Base-by-base conservation (phyloP, 495 filamentous ascomycete species). In the Sporormia fimetaria region DNA sequence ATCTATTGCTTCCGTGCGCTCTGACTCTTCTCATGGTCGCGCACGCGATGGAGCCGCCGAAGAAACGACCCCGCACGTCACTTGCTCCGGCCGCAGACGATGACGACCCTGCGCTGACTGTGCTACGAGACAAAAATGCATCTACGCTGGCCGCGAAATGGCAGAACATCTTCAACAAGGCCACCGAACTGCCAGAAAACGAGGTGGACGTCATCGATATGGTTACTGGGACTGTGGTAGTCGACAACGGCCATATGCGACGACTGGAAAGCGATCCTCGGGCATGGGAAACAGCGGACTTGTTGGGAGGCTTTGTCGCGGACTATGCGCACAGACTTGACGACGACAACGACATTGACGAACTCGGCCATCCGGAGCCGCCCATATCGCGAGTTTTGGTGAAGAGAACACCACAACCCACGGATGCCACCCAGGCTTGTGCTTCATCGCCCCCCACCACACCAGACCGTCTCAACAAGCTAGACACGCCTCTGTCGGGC, bases 81-180 rank as follows among this genome's bases (percentile, higher is more conserved):
- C n/a, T n/a, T 42, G 11, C 28, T 41, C 21, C 41, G 37, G 9
- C 28, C 31, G 12, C n/a, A n/a, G 44, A 38, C 25, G 46, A 49
- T 12, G 33, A 28, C 26, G 62, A n/a, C n/a, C n/a, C n/a, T n/a
- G n/a, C n/a, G n/a, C n/a, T n/a, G n/a, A n/a, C n/a, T n/a, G n/a
- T n/a, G n/a, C n/a, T n/a, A 69, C 18, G 58, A 57, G 9, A 20
- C 24, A 14, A 32, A 45, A 94, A 53, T 56, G 66, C 30, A 94
- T 98, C 25, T 94, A n/a, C n/a, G n/a, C n/a, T n/a, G n/a, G n/a
- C 94, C 53, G 72, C 75, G 21, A 94, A 90, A 59, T 98, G 94
- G 57, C 74, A 15, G 73, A 71, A 51, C 80, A 94, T 60, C n/a
- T 94, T 93, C 53, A 73, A 73, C 3, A 82, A 76, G 20, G 66